Conservation (phyloP, 306 rosid species). For the Cotoneaster glaucophyllus region DNA sequence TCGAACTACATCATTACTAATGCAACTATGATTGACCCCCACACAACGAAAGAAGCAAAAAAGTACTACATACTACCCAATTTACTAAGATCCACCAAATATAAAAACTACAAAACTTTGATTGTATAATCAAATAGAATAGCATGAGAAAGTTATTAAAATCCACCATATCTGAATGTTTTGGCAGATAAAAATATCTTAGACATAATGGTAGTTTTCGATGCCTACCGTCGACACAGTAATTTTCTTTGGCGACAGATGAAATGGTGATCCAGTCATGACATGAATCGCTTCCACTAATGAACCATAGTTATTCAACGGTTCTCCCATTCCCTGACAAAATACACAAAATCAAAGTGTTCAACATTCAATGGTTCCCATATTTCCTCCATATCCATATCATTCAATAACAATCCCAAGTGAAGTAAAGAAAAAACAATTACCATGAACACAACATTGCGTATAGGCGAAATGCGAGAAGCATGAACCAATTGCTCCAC, state of each 20-base stretch:
- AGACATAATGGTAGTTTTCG: not conserved
- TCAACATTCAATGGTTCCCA: not conserved
- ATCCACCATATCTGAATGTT: not conserved
- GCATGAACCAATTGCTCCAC: slow-evolving; percentile 89
- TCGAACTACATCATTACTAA: not conserved
- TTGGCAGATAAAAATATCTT: not conserved
- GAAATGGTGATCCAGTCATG: slow-evolving; percentile 82
- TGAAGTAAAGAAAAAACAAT: not conserved
- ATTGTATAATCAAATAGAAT: not conserved
- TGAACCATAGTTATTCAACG: slow-evolving; percentile 75
- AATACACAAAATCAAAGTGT: not conserved
- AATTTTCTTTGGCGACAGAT: slow-evolving; percentile 66
- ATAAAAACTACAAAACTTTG: not conserved
- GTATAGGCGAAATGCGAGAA: slow-evolving; percentile 60
- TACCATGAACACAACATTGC: slow-evolving; percentile 95
- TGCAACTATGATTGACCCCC: not conserved
- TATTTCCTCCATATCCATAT: not conserved
- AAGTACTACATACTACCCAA: not conserved
- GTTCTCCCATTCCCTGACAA: slow-evolving; percentile 94
- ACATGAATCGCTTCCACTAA: slow-evolving; percentile 70
- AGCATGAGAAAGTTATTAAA: not conserved
- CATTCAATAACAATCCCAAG: not conserved
- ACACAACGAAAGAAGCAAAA: not conserved
- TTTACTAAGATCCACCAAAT: not conserved
- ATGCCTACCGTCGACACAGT: slow-evolving; percentile 72